phyloP scores from a whole-genome alignment of 2,329 filamentous ascomycete genomes.

The Exophiala alcalophila region DNA sequence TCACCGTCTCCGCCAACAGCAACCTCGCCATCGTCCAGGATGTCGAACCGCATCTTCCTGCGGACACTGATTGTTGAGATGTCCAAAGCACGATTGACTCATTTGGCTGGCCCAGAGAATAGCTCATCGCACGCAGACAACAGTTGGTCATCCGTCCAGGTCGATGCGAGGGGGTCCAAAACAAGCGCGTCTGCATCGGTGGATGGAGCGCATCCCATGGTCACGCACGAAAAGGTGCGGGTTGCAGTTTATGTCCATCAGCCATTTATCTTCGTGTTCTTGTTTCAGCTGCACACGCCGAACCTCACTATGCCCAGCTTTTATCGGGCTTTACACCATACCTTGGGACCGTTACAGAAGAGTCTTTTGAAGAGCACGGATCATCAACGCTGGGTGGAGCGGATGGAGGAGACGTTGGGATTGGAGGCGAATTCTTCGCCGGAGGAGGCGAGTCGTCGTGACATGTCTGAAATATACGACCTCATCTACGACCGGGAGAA shows the following conservation, averaged over 20 bases:
- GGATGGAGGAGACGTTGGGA: slow-evolving; percentile 32
- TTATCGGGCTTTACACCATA: slow-evolving; percentile 49
- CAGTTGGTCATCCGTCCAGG: background rate
- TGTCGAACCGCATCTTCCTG: slow-evolving; percentile 34
- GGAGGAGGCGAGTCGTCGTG: slow-evolving; percentile 3
- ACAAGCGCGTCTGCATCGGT: slow-evolving; percentile 27
- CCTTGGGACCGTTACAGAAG: slow-evolving; percentile 48
- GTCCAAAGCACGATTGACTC: slow-evolving; percentile 17
- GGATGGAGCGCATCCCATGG: slow-evolving; percentile 21
- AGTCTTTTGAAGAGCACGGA: slow-evolving; percentile 48
- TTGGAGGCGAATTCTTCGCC: background rate
- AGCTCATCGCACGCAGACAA: background rate
- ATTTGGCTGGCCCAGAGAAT: background rate
- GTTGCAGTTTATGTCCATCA: slow-evolving; percentile 37
- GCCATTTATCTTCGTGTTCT: slow-evolving; percentile 52
- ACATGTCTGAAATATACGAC: slow-evolving; percentile 49
- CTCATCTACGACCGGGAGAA: slow-evolving; percentile 59
- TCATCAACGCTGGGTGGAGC: slow-evolving; percentile 39
- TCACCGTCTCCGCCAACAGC: background rate
- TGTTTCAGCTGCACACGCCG: slow-evolving; percentile 45
- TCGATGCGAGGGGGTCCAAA: slow-evolving; percentile 9
- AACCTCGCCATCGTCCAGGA: slow-evolving; percentile 6
- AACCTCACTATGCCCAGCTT: slow-evolving; percentile 43
- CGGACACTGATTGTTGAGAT: slow-evolving; percentile 39
- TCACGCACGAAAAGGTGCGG: slow-evolving; percentile 26